Evolutionary conservation across 352 stramenopile species (phyloP), one percentile per base, ranked within the genome.

Genomic region (Pythium catenulatum): DNA sequence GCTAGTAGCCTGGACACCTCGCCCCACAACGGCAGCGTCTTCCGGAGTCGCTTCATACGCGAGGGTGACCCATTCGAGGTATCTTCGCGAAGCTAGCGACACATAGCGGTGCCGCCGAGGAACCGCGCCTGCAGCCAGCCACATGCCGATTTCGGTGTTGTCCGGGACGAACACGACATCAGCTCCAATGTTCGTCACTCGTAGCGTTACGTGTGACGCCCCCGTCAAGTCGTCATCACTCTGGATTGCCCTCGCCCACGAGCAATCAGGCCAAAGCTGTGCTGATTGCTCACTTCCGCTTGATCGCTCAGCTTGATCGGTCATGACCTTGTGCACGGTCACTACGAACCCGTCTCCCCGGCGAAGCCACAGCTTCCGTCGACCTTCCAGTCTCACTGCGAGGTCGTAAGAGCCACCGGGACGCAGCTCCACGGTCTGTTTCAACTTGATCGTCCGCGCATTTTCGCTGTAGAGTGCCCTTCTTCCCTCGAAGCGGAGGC

Each of bases 401-500:
- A 78, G 45, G 34, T 79, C 15, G 13, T 27, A 19, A 6, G 19
- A 54, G 8, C 36, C 5, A 30, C 37, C 34, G 6, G 37, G 36
- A 8, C 41, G n/a, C 23, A 78, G n/a, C 19, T 46, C 30, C 6
- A 45, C 17, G n/a, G 11, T 9, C 15, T 63, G 14, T 65, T 65
- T 78, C 9, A 46, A 8, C 13, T 21, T 32, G 13, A 61, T 45
- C 32, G 30, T 7, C 25, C 36, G 4, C 14, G 56, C 37, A 1
- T 70, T 77, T 1, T 79, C 78, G 36, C 78, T 72, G 54, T 85
- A 79, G 13, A 85, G 4, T 17, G 48, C n/a, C 23, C 52, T 48
- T 11, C 78, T 48, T 2, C 65, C 65, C 48, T 77, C 65, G 23
- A 83, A 77, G 3, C 30, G 77, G 5, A 84, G 11, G 4, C 50